phyloP scores from a whole-genome alignment of 164 flowering plant genomes.

The Malania oleifera region DNA sequence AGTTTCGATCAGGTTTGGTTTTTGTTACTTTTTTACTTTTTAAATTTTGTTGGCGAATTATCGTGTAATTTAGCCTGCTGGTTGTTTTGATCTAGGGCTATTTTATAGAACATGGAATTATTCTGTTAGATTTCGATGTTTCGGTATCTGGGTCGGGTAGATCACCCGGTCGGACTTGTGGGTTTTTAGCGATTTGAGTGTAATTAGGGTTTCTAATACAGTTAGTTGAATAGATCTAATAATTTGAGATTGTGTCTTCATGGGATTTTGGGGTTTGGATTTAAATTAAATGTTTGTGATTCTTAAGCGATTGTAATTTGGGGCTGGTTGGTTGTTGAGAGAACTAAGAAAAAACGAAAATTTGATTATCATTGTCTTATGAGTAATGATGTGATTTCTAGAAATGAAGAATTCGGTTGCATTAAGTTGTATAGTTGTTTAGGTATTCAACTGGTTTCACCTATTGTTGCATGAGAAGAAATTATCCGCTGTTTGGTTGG shows the following conservation, averaged over 20 bases:
- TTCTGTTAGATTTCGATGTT: slow-evolving; percentile 1
- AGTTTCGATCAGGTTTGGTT: slow-evolving; percentile 8
- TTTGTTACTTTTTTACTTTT: neutral
- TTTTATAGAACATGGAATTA: neutral
- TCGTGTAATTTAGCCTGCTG: neutral
- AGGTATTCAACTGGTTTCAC: too few species aligned
- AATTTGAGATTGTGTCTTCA: neutral
- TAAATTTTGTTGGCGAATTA: neutral
- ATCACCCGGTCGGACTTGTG: slow-evolving; percentile 2
- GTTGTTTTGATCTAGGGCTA: slow-evolving; percentile 20
- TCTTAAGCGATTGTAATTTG: too few species aligned
- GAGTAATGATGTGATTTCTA: too few species aligned
- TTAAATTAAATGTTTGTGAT: neutral
- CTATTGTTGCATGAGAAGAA: too few species aligned
- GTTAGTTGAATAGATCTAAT: neutral
- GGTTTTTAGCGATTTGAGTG: slow-evolving; percentile 1
- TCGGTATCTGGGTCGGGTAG: slow-evolving; percentile 7
- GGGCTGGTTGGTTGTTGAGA: neutral
- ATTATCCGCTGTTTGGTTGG: neutral
- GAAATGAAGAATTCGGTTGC: neutral
- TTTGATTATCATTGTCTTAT: too few species aligned
- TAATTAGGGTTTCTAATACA: neutral
- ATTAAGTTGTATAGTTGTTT: neutral
- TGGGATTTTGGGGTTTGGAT: neutral
- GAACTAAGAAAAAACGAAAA: neutral